Evolutionary conservation across 208 protist species (phyloP), one percentile per base, ranked within the genome.

Genomic region (Trypanosoma caninum): DNA sequence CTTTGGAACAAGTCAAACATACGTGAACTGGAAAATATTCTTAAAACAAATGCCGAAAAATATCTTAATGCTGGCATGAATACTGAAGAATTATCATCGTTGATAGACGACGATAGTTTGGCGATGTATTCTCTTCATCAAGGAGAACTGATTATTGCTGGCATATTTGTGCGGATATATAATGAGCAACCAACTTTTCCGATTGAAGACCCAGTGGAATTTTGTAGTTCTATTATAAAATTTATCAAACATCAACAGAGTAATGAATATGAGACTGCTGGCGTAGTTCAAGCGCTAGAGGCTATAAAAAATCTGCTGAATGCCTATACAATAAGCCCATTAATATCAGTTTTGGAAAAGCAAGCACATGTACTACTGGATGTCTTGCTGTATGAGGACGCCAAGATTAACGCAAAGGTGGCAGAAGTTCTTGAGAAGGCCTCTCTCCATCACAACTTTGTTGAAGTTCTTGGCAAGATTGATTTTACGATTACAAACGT

Each of bases 121-220:
- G n/a, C n/a, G n/a, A n/a, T n/a, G 3, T 97, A 93, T 66, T 68
- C 74, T 8, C 3, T 76, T 25, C 85, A 94, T 68, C 52, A 74
- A 38, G 45, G 65, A 30, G 92, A 96, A 58, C 74, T 95, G 16
- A 76, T 93, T 23, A 80, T 97, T 3, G 91, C 87, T 23, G 84
- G 81, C 23, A 78, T 97, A 3, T 97, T 95, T 62, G 47, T 97
- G 20, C 83, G 91, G n/a, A 50, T 96, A 11, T 97, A 94, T 57
- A 80, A 95, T 44, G 67, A 76, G 23, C 85, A 96, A 68, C 87
- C 94, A 18, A 74, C 34, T 44, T 94, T 84, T 54, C 23, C 69
- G 0, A 80, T 97, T 37, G 74, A 84, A 41, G 74, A 94, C 27
- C 86, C 89, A 9, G 63, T n/a, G 13, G 77, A 40, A 0, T 90